Evolutionary conservation across 495 filamentous ascomycete species (phyloP), one percentile per base, ranked within the genome.

Genomic region (Penicillium manginii): DNA sequence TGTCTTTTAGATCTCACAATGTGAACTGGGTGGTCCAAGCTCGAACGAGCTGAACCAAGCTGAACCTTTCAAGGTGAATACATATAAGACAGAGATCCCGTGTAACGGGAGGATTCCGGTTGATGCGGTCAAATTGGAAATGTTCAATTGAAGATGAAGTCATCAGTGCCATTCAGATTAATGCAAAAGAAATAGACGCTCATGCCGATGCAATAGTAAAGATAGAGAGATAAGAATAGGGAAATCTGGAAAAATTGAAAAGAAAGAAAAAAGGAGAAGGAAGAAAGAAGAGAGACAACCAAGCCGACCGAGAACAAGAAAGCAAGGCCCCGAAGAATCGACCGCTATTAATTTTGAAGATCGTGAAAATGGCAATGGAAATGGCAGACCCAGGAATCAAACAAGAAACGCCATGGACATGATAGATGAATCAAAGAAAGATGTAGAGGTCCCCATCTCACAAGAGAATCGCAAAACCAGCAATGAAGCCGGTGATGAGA

Each of bases 401-500:
- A 52, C 39, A n/a, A 26, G 21, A 23, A 43, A 43, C 40, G 40
- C 40, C 40, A 19, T 43, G 17, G 17, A 43, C 40, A 43, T 43
- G 40, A 43, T 19, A 43, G 12, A 43, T 43, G 6, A n/a, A 39
- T 39, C 15, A 39, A 39, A 39, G 15, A 7, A 33, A 51, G 10
- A 19, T 23, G 26, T 1, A 0, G 21, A 17, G 2, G 19, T 9
- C 14, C 8, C 12, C 1, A 8, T 42, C 26, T 78, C 65, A 91
- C 33, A 89, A 75, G 63, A 89, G 62, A 54, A 83, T 55, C 23
- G 86, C 79, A 64, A 91, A 86, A 0, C 87, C 89, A 40, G 81
- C 86, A 58, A 86, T 80, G 52, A 92, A 65, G 19, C 84, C 81
- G 35, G 76, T 81, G 18, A 86, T 69, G 8, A 90, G 64, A 7